Conservation (phyloP, 2,329 filamentous ascomycete genomes). For the Cercospora sojina region DNA sequence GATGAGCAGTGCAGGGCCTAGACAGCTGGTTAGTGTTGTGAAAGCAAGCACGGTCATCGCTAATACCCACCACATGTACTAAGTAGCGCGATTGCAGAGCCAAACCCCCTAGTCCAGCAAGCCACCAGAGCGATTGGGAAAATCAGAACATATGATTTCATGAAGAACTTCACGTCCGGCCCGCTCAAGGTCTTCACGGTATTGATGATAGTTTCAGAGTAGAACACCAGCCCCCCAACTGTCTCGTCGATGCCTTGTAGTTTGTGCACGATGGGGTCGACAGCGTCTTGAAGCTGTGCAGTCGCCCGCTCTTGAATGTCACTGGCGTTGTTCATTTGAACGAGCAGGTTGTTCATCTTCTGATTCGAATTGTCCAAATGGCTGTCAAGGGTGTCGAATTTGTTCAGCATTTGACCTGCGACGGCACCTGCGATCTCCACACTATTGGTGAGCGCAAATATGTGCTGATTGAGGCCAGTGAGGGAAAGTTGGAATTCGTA, state of each 20-base stretch:
- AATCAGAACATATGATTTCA: neutral
- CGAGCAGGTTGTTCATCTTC: conserved; percentile 4
- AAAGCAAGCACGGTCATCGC: neutral
- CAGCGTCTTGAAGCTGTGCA: neutral
- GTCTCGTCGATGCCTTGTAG: neutral
- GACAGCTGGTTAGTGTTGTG: neutral
- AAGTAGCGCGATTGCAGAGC: neutral
- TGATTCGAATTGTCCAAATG: conserved; percentile 2
- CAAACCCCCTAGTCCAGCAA: neutral
- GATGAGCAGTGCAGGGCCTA: neutral
- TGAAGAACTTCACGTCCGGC: neutral
- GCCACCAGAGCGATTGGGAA: neutral
- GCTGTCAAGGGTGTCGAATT: conserved; percentile 1
- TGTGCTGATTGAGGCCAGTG: neutral
- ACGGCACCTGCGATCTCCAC: conserved; percentile 1
- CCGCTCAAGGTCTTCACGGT: neutral
- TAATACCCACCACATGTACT: neutral
- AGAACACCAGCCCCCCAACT: neutral
- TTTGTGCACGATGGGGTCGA: neutral
- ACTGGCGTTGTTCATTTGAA: conserved; percentile 1
- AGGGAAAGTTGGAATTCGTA: conserved; percentile 7
- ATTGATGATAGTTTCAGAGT: neutral
- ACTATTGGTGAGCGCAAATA: conserved; percentile 7
- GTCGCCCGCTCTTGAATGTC: neutral
- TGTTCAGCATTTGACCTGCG: neutral